Base-by-base conservation (phyloP, 306 rosid genomes). In the Lablab purpureus region DNA sequence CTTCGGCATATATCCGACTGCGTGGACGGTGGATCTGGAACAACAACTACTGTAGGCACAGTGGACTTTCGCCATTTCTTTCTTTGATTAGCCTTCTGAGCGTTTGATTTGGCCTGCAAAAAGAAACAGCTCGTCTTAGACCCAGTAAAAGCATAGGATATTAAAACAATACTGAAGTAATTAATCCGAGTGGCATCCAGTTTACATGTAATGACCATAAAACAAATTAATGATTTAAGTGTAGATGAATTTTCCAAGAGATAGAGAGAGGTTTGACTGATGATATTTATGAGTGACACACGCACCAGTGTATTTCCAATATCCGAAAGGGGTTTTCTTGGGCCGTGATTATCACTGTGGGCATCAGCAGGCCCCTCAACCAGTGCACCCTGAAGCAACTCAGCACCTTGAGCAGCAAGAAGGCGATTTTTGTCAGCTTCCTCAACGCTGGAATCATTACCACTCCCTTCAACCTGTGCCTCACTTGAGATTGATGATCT, bases 351-450 rank as follows among this genome's bases (percentile, higher is more conserved):
- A 43, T 43, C 86, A 51, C 47, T 87, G 73, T 78, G 77, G 21
- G 90, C 84, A 59, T 83, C 93, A 1, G 65, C 70, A 34, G 94
- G 87, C 79, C 85, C 79, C 49, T 87, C 97, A 32, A 45, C 87
- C 28, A 95, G 75, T 34, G 98, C 97, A 80, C 86, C 93, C 50
- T 95, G 94, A 71, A 95, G 98, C 67, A 95, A 82, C 88, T 80
- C 85, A 41, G 99, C 98, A 34, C 99, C 99, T 27, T 93, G 94
- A 74, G 92, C 85, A 43, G 87, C 98, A 76, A 94, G 97, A 64
- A 78, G 75, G 36, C 11, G 84, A 15, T 90, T 65, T 78, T 79
- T 86, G 21, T 88, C 87, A 13, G 85, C 43, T 68, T 88, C 89
- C 25, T 86, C 87, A 13, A 41, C 59, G 46, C 79, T 85, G 0